Base-by-base conservation (phyloP, 257 asterid genomes). In the Dorcoceras hygrometricum region DNA sequence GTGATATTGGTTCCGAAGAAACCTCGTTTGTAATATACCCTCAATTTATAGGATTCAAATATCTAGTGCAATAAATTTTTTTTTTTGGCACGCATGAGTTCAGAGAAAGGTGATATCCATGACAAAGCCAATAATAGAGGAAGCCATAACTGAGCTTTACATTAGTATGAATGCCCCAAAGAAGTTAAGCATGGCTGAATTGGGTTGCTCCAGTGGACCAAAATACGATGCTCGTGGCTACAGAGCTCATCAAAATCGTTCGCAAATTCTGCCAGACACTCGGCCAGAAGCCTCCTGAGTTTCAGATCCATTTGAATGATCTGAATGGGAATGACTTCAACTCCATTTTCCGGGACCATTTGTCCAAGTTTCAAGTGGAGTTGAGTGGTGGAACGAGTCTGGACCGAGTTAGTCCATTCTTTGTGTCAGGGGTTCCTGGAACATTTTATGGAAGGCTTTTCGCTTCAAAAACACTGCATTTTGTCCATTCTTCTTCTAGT, bases 301-400 rank as follows among this genome's bases (percentile, higher is more conserved):
- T 76, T 51, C 78, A 82, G 22, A 75, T 87, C 18, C 67, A 28
- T 26, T 54, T 89, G 69, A 89, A 89, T 56, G 95, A 87, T 67
- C 94, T 89, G 23, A 91, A 91, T 75, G 71, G 87, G 20, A 89
- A 80, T 32, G 96, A 89, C 67, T 89, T 87, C 72, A 89, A 89
- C 67, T 61, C 77, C 29, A 76, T 89, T 26, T 89, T 85, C 70
- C 68, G 11, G 46, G 79, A 79, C 1, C 36, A 62, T 3, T 5
- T 87, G 28, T 81, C 83, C 22, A 4, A 6, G 0, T 84, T 87
- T 43, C 71, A 62, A 1, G 53, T 72, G 46, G 66, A 75, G 3
- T 20, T 87, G 0, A 55, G 2, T 0, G 43, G 9, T 2, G 43
- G 16, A 60, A 62, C 0, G 78, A 85, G 56, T n/a, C 59, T 46